Evolutionary conservation across 768 basidiomycete species (phyloP).

Genomic region (Tricholoma hemisulphureum): DNA sequence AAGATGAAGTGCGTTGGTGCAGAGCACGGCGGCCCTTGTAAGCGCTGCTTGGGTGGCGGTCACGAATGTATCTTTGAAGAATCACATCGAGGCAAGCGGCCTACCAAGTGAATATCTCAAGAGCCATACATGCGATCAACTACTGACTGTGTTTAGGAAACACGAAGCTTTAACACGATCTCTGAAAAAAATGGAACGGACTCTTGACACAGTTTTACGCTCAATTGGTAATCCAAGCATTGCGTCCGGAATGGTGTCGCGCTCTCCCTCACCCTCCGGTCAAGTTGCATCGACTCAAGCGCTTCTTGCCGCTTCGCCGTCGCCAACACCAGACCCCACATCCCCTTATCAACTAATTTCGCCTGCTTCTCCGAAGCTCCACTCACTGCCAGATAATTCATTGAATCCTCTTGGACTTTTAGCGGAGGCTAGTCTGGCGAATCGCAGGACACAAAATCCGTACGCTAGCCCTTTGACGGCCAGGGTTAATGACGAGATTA

Average conservation of each 20-base stretch:
- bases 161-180: constrained; percentile 80
- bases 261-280: constrained; percentile 69
- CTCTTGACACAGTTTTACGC: constrained; percentile 86
- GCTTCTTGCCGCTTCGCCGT: constrained; percentile 49
- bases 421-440: constrained; percentile 84
- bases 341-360: constrained; percentile 29
- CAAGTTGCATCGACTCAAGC: constrained; percentile 58
- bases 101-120: constrained; percentile 60
- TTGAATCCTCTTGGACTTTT: constrained; percentile 91
- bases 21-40: constrained; percentile 89
- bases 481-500: constrained; percentile 36
- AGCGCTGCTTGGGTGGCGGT: constrained; percentile 72
- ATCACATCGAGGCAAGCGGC: constrained; percentile 90
- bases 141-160: constrained; percentile 53
- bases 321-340: constrained; percentile 45
- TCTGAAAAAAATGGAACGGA: constrained; percentile 87
- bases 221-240: constrained; percentile 85
- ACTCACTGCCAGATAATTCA: constrained; percentile 87
- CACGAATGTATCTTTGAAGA: constrained; percentile 98
- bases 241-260: constrained; percentile 76
- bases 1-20: constrained; percentile 95
- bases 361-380: constrained; percentile 77
- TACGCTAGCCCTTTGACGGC: constrained; percentile 41
- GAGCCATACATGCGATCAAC: constrained; percentile 15
- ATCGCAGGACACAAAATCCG: constrained; percentile 57